phyloP scores from a whole-genome alignment of 2,329 filamentous ascomycete genomes.

The Xylariaceae sp. region DNA sequence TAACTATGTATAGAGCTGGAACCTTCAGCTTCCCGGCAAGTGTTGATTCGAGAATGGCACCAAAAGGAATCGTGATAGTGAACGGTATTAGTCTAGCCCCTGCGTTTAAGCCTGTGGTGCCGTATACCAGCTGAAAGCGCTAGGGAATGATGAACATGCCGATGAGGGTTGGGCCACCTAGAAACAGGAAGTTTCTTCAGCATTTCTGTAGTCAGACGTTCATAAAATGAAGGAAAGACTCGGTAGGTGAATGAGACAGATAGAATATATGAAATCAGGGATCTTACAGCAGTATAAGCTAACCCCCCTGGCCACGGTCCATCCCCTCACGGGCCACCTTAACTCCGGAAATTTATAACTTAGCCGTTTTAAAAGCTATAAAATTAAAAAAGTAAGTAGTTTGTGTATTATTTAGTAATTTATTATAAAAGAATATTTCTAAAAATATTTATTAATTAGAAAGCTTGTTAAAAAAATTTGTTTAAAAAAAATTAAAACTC shows the following conservation, averaged over 20 bases:
- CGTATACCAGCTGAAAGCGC: constrained; percentile 34
- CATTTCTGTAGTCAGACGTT: not conserved
- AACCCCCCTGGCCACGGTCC: no score
- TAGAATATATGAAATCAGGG: not conserved
- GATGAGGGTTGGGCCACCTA: not conserved
- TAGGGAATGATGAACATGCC: constrained; percentile 16
- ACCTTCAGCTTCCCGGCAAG: not conserved
- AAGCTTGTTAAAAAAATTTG: no score
- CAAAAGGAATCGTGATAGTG: not conserved
- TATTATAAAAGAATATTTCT: no score
- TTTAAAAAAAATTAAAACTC: no score
- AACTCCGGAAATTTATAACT: no score
- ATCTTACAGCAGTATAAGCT: constrained; percentile 29
- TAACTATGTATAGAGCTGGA: constrained; percentile 9
- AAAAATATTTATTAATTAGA: no score
- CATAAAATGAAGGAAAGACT: not conserved
- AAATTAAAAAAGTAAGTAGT: no score
- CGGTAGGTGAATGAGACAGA: no score
- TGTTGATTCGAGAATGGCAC: not conserved
- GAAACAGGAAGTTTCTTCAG: constrained; percentile 13
- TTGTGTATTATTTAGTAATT: no score
- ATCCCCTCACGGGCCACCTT: no score
- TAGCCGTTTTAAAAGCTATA: no score
- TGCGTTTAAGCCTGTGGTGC: constrained; percentile 20
- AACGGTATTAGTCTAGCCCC: constrained; percentile 30